Evolutionary conservation across 345 rosid species (phyloP).

Genomic region (Acer saccharum): DNA sequence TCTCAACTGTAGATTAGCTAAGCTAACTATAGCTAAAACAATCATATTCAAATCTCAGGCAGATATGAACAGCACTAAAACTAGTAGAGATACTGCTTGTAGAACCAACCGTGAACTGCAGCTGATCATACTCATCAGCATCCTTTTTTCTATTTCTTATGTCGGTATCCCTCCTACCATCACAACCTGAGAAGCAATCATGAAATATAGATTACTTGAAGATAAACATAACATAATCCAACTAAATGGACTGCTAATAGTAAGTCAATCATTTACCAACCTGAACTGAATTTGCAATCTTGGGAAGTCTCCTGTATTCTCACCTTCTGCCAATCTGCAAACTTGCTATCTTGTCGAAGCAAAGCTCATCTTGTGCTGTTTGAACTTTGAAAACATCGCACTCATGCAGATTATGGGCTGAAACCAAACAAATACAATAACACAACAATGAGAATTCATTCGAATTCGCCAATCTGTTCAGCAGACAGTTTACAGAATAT

Average conservation of each 20-base stretch:
- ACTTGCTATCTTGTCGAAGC: conserved; percentile 94
- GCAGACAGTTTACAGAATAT: too few species aligned
- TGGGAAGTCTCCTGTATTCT: conserved; percentile 97
- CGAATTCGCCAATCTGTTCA: too few species aligned
- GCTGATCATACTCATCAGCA: conserved; percentile 73
- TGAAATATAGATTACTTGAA: conserved; percentile 4
- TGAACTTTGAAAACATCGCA: conserved; percentile 64
- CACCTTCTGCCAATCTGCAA: conserved; percentile 98
- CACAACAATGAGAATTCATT: too few species aligned
- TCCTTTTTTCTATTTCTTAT: conserved; percentile 86
- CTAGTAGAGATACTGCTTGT: neutral
- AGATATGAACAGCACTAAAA: neutral
- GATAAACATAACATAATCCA: conserved; percentile 1
- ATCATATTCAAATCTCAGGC: neutral
- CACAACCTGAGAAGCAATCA: conserved; percentile 52
- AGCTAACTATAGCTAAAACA: neutral
- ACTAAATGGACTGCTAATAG: neutral
- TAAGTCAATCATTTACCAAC: conserved; percentile 40
- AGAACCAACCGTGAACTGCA: conserved; percentile 68
- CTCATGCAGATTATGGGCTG: too few species aligned
- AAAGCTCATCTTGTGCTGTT: conserved; percentile 78
- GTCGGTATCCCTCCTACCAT: conserved; percentile 81
- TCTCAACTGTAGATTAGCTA: neutral
- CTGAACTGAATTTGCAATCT: conserved; percentile 97
- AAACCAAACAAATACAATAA: too few species aligned